Evolutionary conservation across 768 basidiomycete species (phyloP).

Genomic region (Tylopilus felleus): DNA sequence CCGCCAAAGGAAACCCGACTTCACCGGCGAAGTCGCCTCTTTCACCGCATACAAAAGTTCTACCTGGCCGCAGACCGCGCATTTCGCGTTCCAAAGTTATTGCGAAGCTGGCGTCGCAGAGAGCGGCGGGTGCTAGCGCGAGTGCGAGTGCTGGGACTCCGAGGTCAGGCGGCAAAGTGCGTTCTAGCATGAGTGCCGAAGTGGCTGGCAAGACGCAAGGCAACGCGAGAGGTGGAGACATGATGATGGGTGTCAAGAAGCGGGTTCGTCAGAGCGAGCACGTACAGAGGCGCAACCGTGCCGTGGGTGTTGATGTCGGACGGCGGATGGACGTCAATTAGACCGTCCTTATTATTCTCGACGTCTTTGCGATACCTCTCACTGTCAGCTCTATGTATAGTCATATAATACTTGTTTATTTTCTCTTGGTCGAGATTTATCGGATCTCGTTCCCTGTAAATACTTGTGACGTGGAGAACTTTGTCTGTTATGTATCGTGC

Average conservation of each 20-base stretch:
- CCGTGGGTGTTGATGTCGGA: slow-evolving; percentile 13
- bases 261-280: slow-evolving; percentile 76
- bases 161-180: slow-evolving; percentile 31
- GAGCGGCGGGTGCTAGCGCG: slow-evolving; percentile 36
- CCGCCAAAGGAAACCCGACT: neutral
- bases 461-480: neutral
- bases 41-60: slow-evolving; percentile 28
- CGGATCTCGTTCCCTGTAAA: neutral
- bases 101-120: slow-evolving; percentile 69
- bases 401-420: slow-evolving; percentile 6
- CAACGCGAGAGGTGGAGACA: slow-evolving; percentile 32
- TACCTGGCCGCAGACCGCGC: slow-evolving; percentile 59
- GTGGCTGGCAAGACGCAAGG: slow-evolving; percentile 25
- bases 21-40: slow-evolving; percentile 15
- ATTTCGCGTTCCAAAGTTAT: slow-evolving; percentile 83
- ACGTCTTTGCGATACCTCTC: slow-evolving; percentile 7
- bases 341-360: neutral
- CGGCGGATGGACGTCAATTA: slow-evolving; percentile 16
- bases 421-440: neutral
- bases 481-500: too few relatives aligned
- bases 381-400: slow-evolving; percentile 9
- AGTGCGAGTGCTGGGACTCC: slow-evolving; percentile 12
- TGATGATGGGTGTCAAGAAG: slow-evolving; percentile 67
- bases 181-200: slow-evolving; percentile 52
- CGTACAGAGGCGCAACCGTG: slow-evolving; percentile 51